Evolutionary conservation across 768 basidiomycete species (phyloP).

Genomic region (Dentipellis sp.): DNA sequence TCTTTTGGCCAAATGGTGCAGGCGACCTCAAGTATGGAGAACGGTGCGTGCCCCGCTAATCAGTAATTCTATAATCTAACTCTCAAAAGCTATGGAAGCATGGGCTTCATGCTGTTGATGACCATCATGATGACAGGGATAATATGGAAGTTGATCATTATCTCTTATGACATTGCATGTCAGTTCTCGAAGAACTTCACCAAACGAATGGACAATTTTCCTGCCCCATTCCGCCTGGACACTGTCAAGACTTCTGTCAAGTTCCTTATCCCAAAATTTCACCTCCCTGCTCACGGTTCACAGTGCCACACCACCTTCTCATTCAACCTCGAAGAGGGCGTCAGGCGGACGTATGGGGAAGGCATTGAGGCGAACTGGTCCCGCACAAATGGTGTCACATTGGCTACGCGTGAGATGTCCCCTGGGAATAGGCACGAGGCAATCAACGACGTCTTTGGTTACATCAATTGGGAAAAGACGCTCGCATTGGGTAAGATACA

Average conservation of each 20-base stretch:
- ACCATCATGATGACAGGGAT: neutral
- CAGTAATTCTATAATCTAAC: neutral
- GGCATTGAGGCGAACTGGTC: too few relatives aligned
- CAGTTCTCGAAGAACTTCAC: slow-evolving; percentile 1
- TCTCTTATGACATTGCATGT: slow-evolving; percentile 2
- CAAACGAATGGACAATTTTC: neutral
- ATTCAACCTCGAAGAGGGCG: too few relatives aligned
- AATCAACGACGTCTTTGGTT: slow-evolving; percentile 6
- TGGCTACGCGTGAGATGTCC: slow-evolving; percentile 10
- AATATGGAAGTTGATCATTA: neutral
- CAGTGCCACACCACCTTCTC: slow-evolving; percentile 9
- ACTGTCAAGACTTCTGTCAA: neutral
- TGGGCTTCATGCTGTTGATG: slow-evolving; percentile 16
- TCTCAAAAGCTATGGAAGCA: slow-evolving; percentile 13
- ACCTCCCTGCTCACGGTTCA: slow-evolving; percentile 11
- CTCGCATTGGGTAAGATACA: neutral
- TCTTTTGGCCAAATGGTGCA: neutral
- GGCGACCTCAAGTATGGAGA: slow-evolving; percentile 1
- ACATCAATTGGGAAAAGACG: slow-evolving; percentile 11
- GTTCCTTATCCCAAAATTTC: slow-evolving; percentile 5
- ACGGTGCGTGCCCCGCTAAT: neutral
- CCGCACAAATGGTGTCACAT: slow-evolving; percentile 2
- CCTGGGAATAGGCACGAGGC: slow-evolving; percentile 5
- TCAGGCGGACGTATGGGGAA: too few relatives aligned
- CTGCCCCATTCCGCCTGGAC: neutral